Evolutionary conservation across 768 basidiomycete genomes (phyloP), one percentile per base, ranked within the genome.

Genomic region (Pisolithus orientalis): DNA sequence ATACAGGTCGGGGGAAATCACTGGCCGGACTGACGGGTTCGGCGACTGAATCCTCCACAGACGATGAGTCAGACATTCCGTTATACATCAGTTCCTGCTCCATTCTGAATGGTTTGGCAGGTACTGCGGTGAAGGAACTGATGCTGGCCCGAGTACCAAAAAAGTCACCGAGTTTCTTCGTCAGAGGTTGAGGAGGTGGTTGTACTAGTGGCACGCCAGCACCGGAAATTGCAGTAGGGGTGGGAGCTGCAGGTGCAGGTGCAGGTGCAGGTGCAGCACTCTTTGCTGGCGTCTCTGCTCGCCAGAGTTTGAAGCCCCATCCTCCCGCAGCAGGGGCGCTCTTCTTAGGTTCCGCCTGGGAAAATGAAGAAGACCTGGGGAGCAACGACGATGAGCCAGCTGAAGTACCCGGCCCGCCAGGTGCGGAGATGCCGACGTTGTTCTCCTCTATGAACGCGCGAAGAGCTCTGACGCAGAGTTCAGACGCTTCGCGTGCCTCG

Each of bases 401-500:
- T 39, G 63, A 57, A 47, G 56, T 59, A 47, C 55, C 16, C 11
- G 38, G 39, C 39, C 51, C 55, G 16, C 31, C 21, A 32, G 63
- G 34, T 13, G 57, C 53, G 28, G 65, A 43, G 44, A 64, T 68
- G 8, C 86, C 86, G 46, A 87, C 74, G 52, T 82, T 81, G 64
- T 85, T 82, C 57, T 89, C 83, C 21, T 80, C 80, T 57, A 91
- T 90, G 63, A 87, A 97, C 52, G 83, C 85, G 37, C 93, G 78
- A 40, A 98, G 72, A 0, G 87, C 90, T 50, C 80, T 83, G 57
- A 89, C 82, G 64, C 91, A 94, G 1, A 79, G 79, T 58, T 97
- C 93, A 34, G 87, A 90, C 4, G 94, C 94, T 62, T 91, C 84
- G 45, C 83, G 76, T 3, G 90, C 91, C 67, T 97, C 94, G 55